Base-by-base conservation (phyloP, 75 land plant genomes). In the Larix kaempferi region DNA sequence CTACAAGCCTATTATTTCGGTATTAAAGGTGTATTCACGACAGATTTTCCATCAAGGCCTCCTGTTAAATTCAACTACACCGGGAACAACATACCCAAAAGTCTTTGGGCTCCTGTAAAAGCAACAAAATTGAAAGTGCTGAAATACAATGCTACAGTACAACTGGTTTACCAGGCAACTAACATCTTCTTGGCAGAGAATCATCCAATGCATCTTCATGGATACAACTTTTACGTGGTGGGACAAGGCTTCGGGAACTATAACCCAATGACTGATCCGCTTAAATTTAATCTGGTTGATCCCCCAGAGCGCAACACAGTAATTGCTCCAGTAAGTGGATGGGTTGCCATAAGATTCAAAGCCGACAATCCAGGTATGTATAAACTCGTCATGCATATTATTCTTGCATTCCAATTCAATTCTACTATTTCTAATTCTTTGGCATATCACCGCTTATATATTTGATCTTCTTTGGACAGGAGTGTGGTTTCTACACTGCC, bases 161-260 rank as follows among this genome's bases (percentile, higher is more conserved):
- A 92, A 85, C 80, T 86, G 17, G 80, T 88, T 27, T 58, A 85
- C 72, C 88, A 88, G 74, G 88, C 82, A 73, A 86, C 92, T 0
- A 82, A 83, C 78, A 83, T 90, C 16, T 77, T 78, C 17, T 85
- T 84, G 7, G 78, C 84, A 0, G 90, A 91, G 73, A 86, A 78
- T 77, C 92, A 88, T 64, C 90, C 90, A 14, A 73, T 91, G 52
- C 90, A 87, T 60, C 84, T 90, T 23, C 92, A 90, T 80, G 92
- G 89, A 54, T 83, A 75, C 76, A 90, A 82, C 78, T 91, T 91
- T 81, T 86, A 81, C 58, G 88, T 88, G 13, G 86, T 87, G 27
- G 89, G 86, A 0, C 78, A 74, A 56, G 92, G 90, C 21, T 82
- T 79, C 60, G 33, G 33, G 33, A 29, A 29, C 33, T 29, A 29